Evolutionary conservation across 306 rosid genomes (phyloP), one percentile per base, ranked within the genome.

Genomic region (Mucuna pruriens): DNA sequence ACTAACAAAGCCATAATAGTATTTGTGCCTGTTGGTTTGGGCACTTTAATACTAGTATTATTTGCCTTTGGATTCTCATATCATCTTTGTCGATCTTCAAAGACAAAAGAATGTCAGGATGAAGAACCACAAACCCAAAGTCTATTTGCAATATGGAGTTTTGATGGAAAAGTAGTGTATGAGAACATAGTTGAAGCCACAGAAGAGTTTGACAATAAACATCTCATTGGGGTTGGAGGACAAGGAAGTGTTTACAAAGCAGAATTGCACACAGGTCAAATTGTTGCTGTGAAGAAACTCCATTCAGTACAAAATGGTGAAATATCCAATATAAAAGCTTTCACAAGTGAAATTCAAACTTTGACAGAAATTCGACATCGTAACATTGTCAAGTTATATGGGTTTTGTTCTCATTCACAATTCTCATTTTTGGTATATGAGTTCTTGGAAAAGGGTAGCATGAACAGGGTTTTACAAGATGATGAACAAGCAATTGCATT

Each of bases 271-370:
- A 45, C 72, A 2, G 62, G 45, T 34, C 73, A 82, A 55, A 29
- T 68, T 40, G 64, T 76, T 15, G 85, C 77, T 4, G 78, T 82
- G 34, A 82, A 82, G 26, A 82, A 82, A 29, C 74, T 83, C 2
- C 75, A 70, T 39, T 25, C 69, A 8, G 9, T 23, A 23, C 31
- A 46, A 11, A 16, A 38, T 70, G 58, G 25, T 2, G 78, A 76
- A 49, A 48, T 38, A 1, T 23, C 74, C 0, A 36, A 26, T 13
- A 16, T 38, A 0, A 81, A 36, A 78, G 39, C 69, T 16, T 81
- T 49, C 11, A n/a, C 0, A 11, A 63, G 73, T 0, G 84, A 80
- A 62, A 46, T 80, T 36, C 44, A 9, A 34, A 45, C 74, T 2
- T 49, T 72, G 51, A 71, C 72, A 45, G 54, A 80, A n/a, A 80